Evolutionary conservation across 2,329 filamentous ascomycete species (phyloP).

Genomic region (Lasiodiplodia sp.): DNA sequence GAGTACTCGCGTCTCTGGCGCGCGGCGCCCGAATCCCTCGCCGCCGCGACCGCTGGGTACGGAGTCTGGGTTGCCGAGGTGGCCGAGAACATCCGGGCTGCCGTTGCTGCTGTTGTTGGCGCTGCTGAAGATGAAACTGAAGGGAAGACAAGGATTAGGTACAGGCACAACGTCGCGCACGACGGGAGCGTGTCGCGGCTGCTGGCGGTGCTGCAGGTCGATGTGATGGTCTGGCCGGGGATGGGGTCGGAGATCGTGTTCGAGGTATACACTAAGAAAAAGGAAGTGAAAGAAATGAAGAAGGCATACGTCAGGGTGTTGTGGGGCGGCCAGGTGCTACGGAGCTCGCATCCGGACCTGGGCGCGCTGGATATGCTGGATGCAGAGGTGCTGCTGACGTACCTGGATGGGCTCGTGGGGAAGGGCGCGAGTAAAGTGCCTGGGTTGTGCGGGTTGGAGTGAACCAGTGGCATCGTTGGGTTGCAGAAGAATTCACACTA

Average conservation of each 20-base stretch:
- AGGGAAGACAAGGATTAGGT: slow-evolving; percentile 53
- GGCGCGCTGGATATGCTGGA: slow-evolving; percentile 75
- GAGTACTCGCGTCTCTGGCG: slow-evolving; percentile 83
- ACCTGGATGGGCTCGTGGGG: slow-evolving; percentile 76
- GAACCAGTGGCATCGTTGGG: background rate
- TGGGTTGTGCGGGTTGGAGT: slow-evolving; percentile 25
- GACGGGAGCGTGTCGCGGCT: slow-evolving; percentile 75
- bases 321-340: slow-evolving; percentile 72
- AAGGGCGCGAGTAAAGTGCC: slow-evolving; percentile 50
- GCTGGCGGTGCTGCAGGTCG: slow-evolving; percentile 73
- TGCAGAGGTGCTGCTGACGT: slow-evolving; percentile 67
- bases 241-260: slow-evolving; percentile 83
- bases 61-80: slow-evolving; percentile 80
- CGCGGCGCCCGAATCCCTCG: slow-evolving; percentile 60
- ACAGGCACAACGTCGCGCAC: slow-evolving; percentile 81
- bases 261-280: slow-evolving; percentile 64
- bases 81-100: slow-evolving; percentile 67
- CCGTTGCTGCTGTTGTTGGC: slow-evolving; percentile 39
- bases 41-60: slow-evolving; percentile 66
- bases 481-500: too few relatives aligned
- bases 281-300: slow-evolving; percentile 27
- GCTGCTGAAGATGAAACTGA: slow-evolving; percentile 34
- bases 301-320: slow-evolving; percentile 68
- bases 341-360: slow-evolving; percentile 72
- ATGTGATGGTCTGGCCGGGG: slow-evolving; percentile 82